These are phyloP conservation scores for Fusarium globosum DNA, from an alignment of 2,329 filamentous ascomycete species.

Conservation along the genomic window DNA sequence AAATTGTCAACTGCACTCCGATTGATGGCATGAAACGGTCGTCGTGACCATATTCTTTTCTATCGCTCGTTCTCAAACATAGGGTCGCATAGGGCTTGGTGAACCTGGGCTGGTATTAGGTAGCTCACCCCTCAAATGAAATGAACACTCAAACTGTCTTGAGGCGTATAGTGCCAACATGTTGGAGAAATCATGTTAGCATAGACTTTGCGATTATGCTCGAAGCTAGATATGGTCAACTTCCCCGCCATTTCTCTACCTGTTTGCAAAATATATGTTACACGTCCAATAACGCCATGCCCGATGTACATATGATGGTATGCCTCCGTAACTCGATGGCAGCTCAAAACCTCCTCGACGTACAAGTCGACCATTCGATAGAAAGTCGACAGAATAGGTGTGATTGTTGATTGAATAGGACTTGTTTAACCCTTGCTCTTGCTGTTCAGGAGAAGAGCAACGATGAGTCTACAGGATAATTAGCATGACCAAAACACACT, in stretches of 20 bases:
- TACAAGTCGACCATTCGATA: slow-evolving; percentile 21
- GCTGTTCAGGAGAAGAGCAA: slow-evolving; percentile 92
- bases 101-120: slow-evolving; percentile 28
- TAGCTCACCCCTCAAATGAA: slow-evolving; percentile 30
- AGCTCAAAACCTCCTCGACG: slow-evolving; percentile 24
- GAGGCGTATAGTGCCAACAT: background rate
- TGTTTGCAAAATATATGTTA: slow-evolving; percentile 48
- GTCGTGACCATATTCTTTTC: slow-evolving; percentile 26
- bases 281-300: slow-evolving; percentile 54
- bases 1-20: slow-evolving; percentile 16
- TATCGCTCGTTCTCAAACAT: slow-evolving; percentile 28
- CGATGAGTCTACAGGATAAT: slow-evolving; percentile 75
- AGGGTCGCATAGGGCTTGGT: slow-evolving; percentile 19
- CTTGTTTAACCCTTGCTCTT: slow-evolving; percentile 72
- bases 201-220: slow-evolving; percentile 16
- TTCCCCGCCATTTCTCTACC: slow-evolving; percentile 44
- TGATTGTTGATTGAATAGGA: background rate
- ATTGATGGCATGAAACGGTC: slow-evolving; percentile 18
- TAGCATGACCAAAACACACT: slow-evolving; percentile 8
- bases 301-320: slow-evolving; percentile 52
- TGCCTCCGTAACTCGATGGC: slow-evolving; percentile 38
- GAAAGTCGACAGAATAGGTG: slow-evolving; percentile 6
- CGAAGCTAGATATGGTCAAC: slow-evolving; percentile 40
- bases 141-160: slow-evolving; percentile 11
- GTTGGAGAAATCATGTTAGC: slow-evolving; percentile 11